Conservation (phyloP, 2,329 filamentous ascomycete species). For the Xylariaceae sp. region DNA sequence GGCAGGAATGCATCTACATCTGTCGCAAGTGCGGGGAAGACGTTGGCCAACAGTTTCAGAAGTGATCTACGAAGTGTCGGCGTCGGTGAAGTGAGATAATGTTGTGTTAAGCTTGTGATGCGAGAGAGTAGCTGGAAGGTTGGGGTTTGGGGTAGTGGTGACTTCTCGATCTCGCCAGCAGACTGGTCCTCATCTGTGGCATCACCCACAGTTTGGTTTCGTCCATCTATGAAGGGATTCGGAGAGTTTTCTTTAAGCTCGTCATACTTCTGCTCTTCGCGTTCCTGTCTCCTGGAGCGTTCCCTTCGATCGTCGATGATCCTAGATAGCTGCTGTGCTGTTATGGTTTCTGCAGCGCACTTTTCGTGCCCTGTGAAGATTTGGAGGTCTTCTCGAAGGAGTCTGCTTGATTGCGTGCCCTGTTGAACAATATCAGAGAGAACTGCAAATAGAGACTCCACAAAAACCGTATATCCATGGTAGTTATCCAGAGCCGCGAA, state of each 20-base stretch:
- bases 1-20: conserved; percentile 86
- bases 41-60: conserved; percentile 71
- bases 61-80: conserved; percentile 75
- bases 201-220: conserved; percentile 34
- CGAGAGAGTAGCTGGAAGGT: conserved; percentile 78
- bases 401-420: conserved; percentile 59
- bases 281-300: conserved; percentile 30
- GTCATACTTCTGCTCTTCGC: conserved; percentile 33
- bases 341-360: conserved; percentile 28
- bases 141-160: conserved; percentile 66
- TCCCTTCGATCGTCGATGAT: conserved; percentile 64
- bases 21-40: conserved; percentile 66
- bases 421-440: conserved; percentile 81
- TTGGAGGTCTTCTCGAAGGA: conserved; percentile 44
- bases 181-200: conserved; percentile 35
- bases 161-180: conserved; percentile 41
- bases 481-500: conserved; percentile 93
- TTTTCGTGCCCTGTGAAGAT: conserved; percentile 43
- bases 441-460: conserved; percentile 81
- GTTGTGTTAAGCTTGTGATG: conserved; percentile 80
- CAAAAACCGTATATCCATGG: conserved; percentile 84
- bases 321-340: conserved; percentile 46
- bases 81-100: conserved; percentile 85
- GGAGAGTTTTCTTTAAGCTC: conserved; percentile 33
- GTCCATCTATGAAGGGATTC: conserved; percentile 34